Evolutionary conservation across 2,329 filamentous ascomycete genomes (phyloP), one percentile per base, ranked within the genome.

Genomic region (Exophiala sideris): DNA sequence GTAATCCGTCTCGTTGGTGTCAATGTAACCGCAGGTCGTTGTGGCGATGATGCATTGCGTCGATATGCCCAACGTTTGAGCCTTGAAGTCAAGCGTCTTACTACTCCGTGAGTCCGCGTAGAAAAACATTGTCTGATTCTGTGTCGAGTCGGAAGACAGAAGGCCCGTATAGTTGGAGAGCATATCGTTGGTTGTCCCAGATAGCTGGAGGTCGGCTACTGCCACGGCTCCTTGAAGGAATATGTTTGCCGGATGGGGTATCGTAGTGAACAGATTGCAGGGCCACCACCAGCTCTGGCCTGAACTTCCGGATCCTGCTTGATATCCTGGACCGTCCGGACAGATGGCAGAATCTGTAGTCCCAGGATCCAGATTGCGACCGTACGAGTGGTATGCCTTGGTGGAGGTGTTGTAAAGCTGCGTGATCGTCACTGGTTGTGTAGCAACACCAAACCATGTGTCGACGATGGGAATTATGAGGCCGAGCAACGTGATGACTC

Each of bases 401-500:
- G 46, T 16, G 24, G 49, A 35, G 12, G 39, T 24, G 14, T 46
- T 20, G 40, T 42, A 42, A 5, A 54, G 20, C 34, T 49, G 45
- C 12, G 29, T 45, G 35, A 52, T 33, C 12, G 35, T 51, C 14
- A 34, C 48, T 6, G 53, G 35, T 40, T 56, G 53, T 7, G 48
- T 41, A 18, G 53, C 53, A 20, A 52, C 42, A 49, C 49, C 50
- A 40, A 57, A 51, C 48, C 50, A 57, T 12, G 48, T 46, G 24
- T 53, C 50, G 33, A 51, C 29, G 48, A 50, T n/a, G 16, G 47
- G 41, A 20, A 50, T 55, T 16, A 47, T 34, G 10, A 50, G 16
- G 14, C 47, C 38, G 34, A 55, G 40, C 21, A 45, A 10, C 3
- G 51, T 54, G 34, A 56, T 48, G 42, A 47, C 33, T 16, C 38